Evolutionary conservation across 306 rosid genomes (phyloP), one percentile per base, ranked within the genome.

Genomic region (Carpinus viminea): DNA sequence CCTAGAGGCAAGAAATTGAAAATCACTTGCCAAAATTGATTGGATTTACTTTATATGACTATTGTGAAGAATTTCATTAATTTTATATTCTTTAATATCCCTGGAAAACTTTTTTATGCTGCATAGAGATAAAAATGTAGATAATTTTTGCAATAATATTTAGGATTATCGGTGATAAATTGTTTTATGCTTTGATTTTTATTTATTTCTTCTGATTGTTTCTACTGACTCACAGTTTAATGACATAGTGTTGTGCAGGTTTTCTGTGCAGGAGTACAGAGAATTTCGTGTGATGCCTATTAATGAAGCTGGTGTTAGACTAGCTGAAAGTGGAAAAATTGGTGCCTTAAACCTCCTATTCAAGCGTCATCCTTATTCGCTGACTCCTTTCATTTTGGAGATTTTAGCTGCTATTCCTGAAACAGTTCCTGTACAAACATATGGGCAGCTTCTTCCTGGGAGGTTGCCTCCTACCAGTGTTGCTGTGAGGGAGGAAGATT

Each of bases 361-460:
- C 87, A 95, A 93, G 86, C 96, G 94, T 50, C 98, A 95, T 87
- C 90, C 94, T 62, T 95, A 93, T 90, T 93, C 99, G 11, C 31
- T 95, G 83, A 84, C 88, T 78, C 89, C 93, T 69, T 89, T 68
- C 77, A 83, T 87, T 88, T 87, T 93, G 88, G 91, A 91, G 76
- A 83, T 93, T 81, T 87, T 95, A 79, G 82, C 91, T 86, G 88
- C 96, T 79, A 93, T 95, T 73, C 99, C 99, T 3, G 99, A 95
- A 86, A 95, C 99, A 15, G 88, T 93, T 86, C 92, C 99, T 17
- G 89, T 89, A 73, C 94, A 88, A 85, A 93, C 89, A 59, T 95
- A 95, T 79, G 85, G 90, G 75, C 99, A 93, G 88, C 97, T 95
- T 87, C 97, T 95, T 80, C 99, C 98, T 54, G 99, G 99, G 55